Evolutionary conservation across 2,329 filamentous ascomycete species (phyloP), one percentile per base, ranked within the genome.

Genomic region (Scolecobasidium constrictum): DNA sequence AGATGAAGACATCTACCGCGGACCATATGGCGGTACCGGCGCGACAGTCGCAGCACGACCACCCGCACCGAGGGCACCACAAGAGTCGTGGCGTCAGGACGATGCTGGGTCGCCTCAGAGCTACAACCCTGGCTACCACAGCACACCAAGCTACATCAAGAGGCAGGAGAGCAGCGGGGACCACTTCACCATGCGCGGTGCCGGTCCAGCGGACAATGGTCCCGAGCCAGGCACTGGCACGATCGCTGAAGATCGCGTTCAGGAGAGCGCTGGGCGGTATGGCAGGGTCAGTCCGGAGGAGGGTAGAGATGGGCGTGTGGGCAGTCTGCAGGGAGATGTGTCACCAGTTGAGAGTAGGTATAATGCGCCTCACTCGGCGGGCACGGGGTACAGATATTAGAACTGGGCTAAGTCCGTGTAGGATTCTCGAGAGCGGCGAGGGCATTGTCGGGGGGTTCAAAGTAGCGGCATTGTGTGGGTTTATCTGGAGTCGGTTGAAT

Each of bases 171-270:
- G 62, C 44, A 60, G 64, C 20, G 57, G 52, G 4, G 60, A 65
- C 44, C 60, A 66, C 19, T 36, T 65, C 40, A 68, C 64, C 2
- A 70, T 70, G 67, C 66, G 68, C 43, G 67, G 66, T 6, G 60
- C n/a, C 9, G 18, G 37, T 7, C 6, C 19, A 9, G 26, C 9
- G n/a, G 26, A 31, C n/a, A n/a, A 7, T n/a, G 9, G 9, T 7
- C 17, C 34, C 9, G n/a, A n/a, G n/a, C n/a, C n/a, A n/a, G n/a
- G n/a, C n/a, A n/a, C n/a, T n/a, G n/a, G n/a, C n/a, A n/a, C n/a
- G n/a, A n/a, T n/a, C n/a, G n/a, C n/a, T n/a, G 34, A 18, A 36
- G 34, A 15, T 9, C 9, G 13, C 7, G 16, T n/a, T 11, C 9
- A 7, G 34, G 9, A n/a, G 34, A 15, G 12, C 17, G 12, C 34